phyloP scores from a whole-genome alignment of 495 filamentous ascomycete genomes.

The Aspergillus kassunensis region DNA sequence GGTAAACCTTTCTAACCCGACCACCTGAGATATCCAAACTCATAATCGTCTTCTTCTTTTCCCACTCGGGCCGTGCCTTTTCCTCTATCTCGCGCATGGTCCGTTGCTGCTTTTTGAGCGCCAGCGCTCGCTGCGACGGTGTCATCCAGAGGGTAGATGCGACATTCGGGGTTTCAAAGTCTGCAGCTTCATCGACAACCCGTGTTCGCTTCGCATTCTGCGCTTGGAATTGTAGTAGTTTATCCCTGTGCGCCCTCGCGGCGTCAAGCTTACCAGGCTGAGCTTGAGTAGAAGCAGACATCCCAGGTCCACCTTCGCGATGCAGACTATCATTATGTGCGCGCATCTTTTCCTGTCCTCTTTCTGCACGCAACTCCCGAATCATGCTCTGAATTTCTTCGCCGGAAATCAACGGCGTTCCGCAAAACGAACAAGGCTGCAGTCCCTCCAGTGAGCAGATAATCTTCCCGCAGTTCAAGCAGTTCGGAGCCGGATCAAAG shows the following conservation, averaged over 20 bases:
- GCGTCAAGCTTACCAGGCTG: slow-evolving; percentile 39
- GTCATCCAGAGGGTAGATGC: slow-evolving; percentile 81
- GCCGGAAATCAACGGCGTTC: slow-evolving; percentile 61
- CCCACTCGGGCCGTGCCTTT: slow-evolving; percentile 85
- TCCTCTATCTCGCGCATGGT: slow-evolving; percentile 84
- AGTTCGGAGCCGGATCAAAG: slow-evolving; percentile 84
- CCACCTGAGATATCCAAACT: slow-evolving; percentile 78
- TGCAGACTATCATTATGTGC: slow-evolving; percentile 72
- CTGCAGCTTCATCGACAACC: slow-evolving; percentile 87
- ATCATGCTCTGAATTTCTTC: slow-evolving; percentile 81
- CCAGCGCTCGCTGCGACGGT: slow-evolving; percentile 78
- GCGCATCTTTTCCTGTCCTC: slow-evolving; percentile 79
- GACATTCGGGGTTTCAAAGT: slow-evolving; percentile 74
- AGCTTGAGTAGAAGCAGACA: slow-evolving; percentile 32
- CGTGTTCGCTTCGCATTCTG: slow-evolving; percentile 85
- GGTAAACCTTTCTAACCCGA: slow-evolving; percentile 72
- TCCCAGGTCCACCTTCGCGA: slow-evolving; percentile 37
- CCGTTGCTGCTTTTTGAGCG: slow-evolving; percentile 88
- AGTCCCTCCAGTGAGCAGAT: slow-evolving; percentile 92
- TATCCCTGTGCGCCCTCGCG: slow-evolving; percentile 71
- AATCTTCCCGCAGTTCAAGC: slow-evolving; percentile 90
- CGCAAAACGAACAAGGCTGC: slow-evolving; percentile 93
- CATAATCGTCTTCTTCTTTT: slow-evolving; percentile 84
- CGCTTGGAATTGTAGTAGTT: slow-evolving; percentile 76
- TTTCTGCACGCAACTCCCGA: slow-evolving; percentile 75